These are phyloP conservation scores for Xanthoconium stramineum DNA, from an alignment of 768 basidiomycete species.

Conservation along the genomic window DNA sequence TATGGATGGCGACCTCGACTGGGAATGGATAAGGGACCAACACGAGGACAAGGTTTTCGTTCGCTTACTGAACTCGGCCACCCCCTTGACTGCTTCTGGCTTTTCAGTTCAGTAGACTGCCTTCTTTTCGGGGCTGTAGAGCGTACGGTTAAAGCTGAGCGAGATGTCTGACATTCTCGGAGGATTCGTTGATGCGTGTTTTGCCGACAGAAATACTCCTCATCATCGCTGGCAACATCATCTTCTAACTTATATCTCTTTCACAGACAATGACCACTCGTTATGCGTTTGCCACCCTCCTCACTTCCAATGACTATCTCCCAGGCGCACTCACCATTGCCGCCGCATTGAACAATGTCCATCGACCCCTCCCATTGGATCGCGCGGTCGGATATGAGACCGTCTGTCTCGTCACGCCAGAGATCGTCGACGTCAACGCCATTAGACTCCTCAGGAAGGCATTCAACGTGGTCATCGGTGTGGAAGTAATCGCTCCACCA, in stretches of 20 bases:
- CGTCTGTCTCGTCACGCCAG: constrained; percentile 91
- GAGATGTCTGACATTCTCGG: constrained; percentile 23
- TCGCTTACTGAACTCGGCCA: constrained; percentile 68
- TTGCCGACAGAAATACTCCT: neutral
- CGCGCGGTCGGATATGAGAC: constrained; percentile 60
- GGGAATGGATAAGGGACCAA: constrained; percentile 7
- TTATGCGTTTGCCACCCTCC: constrained; percentile 87
- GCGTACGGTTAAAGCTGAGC: constrained; percentile 40
- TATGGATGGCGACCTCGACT: constrained; percentile 96
- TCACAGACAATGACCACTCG: constrained; percentile 49
- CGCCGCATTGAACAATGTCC: constrained; percentile 80
- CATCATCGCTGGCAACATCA: neutral
- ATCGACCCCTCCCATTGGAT: constrained; percentile 38
- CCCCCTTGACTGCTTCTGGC: constrained; percentile 60
- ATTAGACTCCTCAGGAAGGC: constrained; percentile 76
- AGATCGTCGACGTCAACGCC: constrained; percentile 80
- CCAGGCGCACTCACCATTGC: constrained; percentile 88
- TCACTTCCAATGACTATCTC: constrained; percentile 90
- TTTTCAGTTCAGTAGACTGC: constrained; percentile 8
- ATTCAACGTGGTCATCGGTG: constrained; percentile 86
- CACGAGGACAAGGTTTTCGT: neutral
- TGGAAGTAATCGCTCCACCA: constrained; percentile 79
- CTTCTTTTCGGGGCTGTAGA: neutral
- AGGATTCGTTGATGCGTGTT: constrained; percentile 17
- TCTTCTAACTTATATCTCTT: constrained; percentile 20